Evolutionary conservation across 257 asterid genomes (phyloP), one percentile per base, ranked within the genome.

Genomic region (Plantago elongata): DNA sequence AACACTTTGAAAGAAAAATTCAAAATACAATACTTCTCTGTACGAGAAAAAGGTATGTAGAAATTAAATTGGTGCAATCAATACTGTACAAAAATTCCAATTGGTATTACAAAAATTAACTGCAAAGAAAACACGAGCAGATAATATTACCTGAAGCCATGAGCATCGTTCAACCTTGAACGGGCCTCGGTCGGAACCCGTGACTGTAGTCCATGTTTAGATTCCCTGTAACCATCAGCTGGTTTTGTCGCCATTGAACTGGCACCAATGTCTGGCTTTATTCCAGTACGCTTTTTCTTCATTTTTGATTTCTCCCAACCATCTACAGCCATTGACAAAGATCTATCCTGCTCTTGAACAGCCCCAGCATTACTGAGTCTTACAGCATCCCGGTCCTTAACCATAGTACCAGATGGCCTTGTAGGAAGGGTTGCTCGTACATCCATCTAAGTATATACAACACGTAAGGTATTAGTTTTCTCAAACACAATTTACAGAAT

Each of bases 301-400:
- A 78, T 91, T 83, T 83, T 91, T 48, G 85, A 75, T 73, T 79
- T 85, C 73, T 91, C 98, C 98, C 96, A 91, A 75, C 96, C 94
- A 68, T 88, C 96, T 67, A 80, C 82, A 57, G 78, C 75, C 63
- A 77, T 62, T 22, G 96, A 76, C 46, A 79, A 69, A 43, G 78
- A 54, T 61, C 88, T 78, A 74, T 83, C 91, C 69, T 88, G 95
- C 44, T 86, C 76, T 69, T 79, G 94, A 48, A 65, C 78, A 59
- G 76, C 65, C 75, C 70, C 75, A 74, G 81, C 68, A 68, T 65
- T 82, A 64, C 94, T 72, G 62, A 79, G 74, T 77, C 94, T 79
- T 68, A 69, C 70, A 57, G 72, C 65, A 67, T 87, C 96, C 78
- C 78, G 80, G 71, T 87, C 96, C 78, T 82, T 87, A 62, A 85